Conservation (phyloP, 352 stramenopile species). For the Phytophthora sp. region DNA sequence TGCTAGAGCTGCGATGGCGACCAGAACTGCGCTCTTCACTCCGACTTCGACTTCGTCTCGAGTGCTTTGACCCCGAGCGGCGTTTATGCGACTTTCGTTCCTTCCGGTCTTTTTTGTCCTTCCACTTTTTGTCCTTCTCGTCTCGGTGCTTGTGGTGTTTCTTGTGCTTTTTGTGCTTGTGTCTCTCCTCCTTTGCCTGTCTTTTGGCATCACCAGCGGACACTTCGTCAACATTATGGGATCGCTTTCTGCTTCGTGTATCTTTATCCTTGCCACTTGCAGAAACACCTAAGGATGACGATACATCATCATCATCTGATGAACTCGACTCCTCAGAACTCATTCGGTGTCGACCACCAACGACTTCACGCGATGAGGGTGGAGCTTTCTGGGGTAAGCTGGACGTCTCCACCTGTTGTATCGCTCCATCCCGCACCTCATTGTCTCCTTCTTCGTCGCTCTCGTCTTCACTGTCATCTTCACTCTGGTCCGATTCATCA, state of each 20-base stretch:
- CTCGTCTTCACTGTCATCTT: constrained; percentile 50
- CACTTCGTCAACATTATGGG: constrained; percentile 1
- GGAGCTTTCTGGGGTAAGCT: neutral
- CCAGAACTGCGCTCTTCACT: constrained; percentile 22
- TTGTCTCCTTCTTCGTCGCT: constrained; percentile 27
- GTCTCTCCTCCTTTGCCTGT: constrained; percentile 32
- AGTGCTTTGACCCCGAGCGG: constrained; percentile 32
- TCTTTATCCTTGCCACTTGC: neutral
- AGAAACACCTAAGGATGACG: neutral
- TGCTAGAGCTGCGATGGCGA: constrained; percentile 24
- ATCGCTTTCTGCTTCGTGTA: constrained; percentile 20
- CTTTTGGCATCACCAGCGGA: constrained; percentile 9
- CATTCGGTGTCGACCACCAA: neutral
- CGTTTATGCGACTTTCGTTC: constrained; percentile 40
- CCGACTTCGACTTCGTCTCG: constrained; percentile 36
- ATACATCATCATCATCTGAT: constrained; percentile 27
- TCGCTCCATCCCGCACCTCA: neutral
- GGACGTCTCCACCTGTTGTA: neutral
- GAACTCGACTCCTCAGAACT: constrained; percentile 26
- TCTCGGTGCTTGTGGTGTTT: constrained; percentile 42
- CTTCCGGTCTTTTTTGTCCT: constrained; percentile 36
- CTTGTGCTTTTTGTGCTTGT: constrained; percentile 46
- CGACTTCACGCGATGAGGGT: neutral
- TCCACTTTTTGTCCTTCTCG: constrained; percentile 33
- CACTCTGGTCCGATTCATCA: constrained; percentile 55